A percentile compares a stretch with the other conserved stretches of the same genome.
Conservation (phyloP, 768 basidiomycete species). For the Pisolithus orientalis region DNA sequence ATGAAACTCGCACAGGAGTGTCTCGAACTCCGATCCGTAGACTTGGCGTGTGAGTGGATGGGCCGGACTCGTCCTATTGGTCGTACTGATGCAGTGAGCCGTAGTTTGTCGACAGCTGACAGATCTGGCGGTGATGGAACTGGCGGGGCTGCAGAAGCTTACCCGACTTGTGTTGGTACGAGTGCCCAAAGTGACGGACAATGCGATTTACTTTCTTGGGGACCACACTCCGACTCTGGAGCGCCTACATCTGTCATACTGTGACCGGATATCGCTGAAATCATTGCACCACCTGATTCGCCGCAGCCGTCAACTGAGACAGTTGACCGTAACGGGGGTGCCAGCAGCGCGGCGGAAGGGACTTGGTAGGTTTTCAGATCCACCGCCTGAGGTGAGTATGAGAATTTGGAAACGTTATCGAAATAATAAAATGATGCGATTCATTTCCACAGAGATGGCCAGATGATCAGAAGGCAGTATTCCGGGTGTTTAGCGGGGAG, state of each 20-base stretch:
- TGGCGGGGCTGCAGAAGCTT: constrained; percentile 62
- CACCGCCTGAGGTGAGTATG: constrained; percentile 50
- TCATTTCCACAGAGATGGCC: constrained; percentile 47
- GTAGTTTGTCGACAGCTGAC: constrained; percentile 78
- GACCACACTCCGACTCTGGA: constrained; percentile 67
- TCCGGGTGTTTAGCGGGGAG: constrained; percentile 72
- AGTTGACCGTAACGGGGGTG: constrained; percentile 77
- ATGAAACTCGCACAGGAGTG: constrained; percentile 66
- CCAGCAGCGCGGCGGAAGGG: constrained; percentile 66
- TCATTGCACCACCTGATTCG: constrained; percentile 68
- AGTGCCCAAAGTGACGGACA: constrained; percentile 78
- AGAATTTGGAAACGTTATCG: neutral
- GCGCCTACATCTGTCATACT: constrained; percentile 82
- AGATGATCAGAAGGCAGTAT: constrained; percentile 59
- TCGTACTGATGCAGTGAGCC: constrained; percentile 3
- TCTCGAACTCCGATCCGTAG: constrained; percentile 69
- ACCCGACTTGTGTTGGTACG: constrained; percentile 77
- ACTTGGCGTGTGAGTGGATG: constrained; percentile 69
- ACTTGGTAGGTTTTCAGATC: constrained; percentile 70
- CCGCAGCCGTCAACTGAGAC: constrained; percentile 52
- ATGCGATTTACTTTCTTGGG: constrained; percentile 71
- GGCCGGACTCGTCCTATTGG: constrained; percentile 12
- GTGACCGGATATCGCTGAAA: constrained; percentile 70
- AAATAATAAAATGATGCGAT: constrained; percentile 1
- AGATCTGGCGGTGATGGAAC: constrained; percentile 78